phyloP scores from a whole-genome alignment of 495 filamentous ascomycete species.

The Chaetomidium leptoderma region DNA sequence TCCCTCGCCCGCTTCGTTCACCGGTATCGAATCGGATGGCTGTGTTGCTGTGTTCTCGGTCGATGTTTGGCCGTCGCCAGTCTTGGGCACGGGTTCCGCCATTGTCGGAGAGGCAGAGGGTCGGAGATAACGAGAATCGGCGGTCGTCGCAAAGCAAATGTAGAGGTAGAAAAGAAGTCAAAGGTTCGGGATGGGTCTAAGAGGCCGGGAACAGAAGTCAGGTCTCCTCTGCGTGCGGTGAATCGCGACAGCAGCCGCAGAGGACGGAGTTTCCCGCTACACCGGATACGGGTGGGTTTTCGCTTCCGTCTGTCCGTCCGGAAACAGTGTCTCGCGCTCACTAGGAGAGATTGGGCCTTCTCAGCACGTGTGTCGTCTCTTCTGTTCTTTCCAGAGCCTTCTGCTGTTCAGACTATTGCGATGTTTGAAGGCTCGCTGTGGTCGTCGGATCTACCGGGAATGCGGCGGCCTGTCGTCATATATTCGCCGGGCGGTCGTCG shows the following conservation, averaged over 20 bases:
- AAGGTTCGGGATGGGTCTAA: background rate
- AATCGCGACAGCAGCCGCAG: background rate
- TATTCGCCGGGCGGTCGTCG: background rate
- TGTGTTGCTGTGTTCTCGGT: background rate
- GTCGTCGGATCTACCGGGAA: slow-evolving; percentile 6
- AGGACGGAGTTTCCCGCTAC: background rate
- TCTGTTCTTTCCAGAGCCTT: background rate
- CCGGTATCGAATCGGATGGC: background rate
- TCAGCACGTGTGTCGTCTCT: background rate
- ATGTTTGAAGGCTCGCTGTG: background rate
- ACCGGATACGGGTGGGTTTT: background rate
- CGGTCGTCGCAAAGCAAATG: background rate
- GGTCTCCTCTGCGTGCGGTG: background rate
- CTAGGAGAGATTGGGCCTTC: background rate
- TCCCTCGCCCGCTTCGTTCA: background rate
- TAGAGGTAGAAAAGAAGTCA: background rate
- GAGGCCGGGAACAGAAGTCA: background rate
- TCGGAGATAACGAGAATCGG: background rate
- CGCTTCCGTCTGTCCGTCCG: slow-evolving; percentile 11
- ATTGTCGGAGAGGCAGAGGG: slow-evolving; percentile 1
- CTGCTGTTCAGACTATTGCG: background rate
- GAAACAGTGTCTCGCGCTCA: slow-evolving; percentile 3
- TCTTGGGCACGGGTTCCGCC: slow-evolving; percentile 1
- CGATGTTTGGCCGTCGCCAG: background rate
- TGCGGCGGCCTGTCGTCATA: slow-evolving; percentile 1